Conservation (phyloP, 1,284 basidiomycete species). For the Rhizoctonia solani region DNA sequence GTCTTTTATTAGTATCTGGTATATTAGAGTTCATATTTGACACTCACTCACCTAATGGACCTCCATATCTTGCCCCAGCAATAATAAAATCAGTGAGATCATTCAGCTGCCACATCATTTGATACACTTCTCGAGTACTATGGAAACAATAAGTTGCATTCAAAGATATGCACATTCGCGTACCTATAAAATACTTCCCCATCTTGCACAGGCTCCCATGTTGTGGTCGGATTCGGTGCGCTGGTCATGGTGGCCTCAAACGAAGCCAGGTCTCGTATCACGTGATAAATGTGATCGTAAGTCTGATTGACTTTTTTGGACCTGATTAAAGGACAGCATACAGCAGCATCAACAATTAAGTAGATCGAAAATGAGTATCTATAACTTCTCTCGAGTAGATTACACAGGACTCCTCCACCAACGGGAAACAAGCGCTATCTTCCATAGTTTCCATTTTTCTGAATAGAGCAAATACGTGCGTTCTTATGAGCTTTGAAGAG, state of each 20-base stretch:
- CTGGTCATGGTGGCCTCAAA: conserved; percentile 44
- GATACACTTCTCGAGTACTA: conserved; percentile 78
- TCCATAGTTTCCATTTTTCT: too few species aligned
- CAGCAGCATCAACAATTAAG: too few species aligned
- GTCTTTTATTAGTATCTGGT: not conserved
- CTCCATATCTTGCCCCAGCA: conserved; percentile 83
- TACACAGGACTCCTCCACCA: too few species aligned
- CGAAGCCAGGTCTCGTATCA: too few species aligned
- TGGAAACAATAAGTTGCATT: not conserved
- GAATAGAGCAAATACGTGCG: too few species aligned
- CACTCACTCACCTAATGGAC: conserved; percentile 72
- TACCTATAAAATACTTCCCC: conserved; percentile 74
- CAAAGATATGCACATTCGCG: not conserved
- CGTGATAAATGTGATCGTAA: too few species aligned
- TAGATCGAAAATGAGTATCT: too few species aligned
- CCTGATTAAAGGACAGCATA: too few species aligned
- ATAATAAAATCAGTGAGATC: conserved; percentile 81
- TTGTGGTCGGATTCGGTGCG: conserved; percentile 62
- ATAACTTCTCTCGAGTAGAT: too few species aligned
- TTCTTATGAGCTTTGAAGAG: too few species aligned
- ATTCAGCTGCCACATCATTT: conserved; percentile 77
- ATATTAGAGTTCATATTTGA: not conserved
- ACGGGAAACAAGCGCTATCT: too few species aligned
- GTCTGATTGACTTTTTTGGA: too few species aligned
- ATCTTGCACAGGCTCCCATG: conserved; percentile 81